A percentile compares a stretch with the other conserved stretches of the same genome.
Conservation (phyloP, 495 filamentous ascomycete genomes). For the Neurospora africana region DNA sequence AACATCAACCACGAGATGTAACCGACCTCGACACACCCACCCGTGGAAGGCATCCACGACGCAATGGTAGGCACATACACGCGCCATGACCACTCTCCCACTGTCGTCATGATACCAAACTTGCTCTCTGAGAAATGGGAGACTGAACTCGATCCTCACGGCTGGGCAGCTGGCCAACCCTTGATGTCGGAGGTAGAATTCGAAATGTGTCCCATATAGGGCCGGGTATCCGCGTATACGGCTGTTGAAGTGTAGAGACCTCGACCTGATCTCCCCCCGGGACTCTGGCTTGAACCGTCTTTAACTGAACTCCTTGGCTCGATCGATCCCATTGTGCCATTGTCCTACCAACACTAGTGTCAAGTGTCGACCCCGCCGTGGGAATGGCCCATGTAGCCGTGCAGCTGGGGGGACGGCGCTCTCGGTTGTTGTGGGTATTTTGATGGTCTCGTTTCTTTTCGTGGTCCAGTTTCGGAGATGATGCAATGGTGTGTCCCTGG, state of each 20-base stretch:
- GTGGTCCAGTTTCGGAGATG: neutral
- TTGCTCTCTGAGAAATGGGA: conserved; percentile 1
- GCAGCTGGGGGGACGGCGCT: neutral
- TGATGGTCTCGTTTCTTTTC: neutral
- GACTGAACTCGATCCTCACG: conserved; percentile 8
- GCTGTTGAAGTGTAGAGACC: neutral
- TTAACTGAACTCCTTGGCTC: neutral
- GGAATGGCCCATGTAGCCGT: neutral
- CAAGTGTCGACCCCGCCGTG: neutral
- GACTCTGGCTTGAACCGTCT: neutral
- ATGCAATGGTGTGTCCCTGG: neutral
- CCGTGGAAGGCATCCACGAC: neutral
- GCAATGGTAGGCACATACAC: neutral
- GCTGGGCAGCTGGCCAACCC: neutral
- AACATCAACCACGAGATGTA: conserved; percentile 4
- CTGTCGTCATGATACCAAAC: conserved; percentile 3
- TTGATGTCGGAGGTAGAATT: neutral
- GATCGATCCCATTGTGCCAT: neutral
- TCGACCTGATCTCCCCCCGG: neutral
- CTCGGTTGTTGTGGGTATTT: neutral
- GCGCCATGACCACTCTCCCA: neutral
- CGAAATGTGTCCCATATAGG: neutral
- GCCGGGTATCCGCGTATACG: neutral
- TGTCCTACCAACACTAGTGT: neutral
- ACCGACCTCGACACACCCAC: neutral